phyloP scores from a whole-genome alignment of 2,329 filamentous ascomycete genomes.

The Fusarium coffeatum region DNA sequence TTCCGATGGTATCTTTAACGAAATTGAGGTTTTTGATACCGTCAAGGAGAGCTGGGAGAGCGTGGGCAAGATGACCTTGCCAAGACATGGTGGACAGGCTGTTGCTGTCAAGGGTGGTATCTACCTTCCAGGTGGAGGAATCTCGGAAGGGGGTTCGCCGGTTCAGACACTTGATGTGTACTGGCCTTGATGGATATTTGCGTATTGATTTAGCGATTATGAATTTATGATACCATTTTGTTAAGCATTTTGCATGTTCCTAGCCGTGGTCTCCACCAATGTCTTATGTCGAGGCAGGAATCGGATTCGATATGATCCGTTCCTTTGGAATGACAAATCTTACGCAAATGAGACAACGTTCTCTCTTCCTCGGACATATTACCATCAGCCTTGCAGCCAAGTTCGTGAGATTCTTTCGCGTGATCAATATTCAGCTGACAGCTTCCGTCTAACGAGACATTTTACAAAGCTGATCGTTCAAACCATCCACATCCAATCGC shows the following conservation, averaged over 20 bases:
- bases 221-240: slow-evolving; percentile 2
- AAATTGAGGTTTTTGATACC: slow-evolving; percentile 49
- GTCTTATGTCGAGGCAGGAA: neutral
- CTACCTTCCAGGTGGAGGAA: slow-evolving; percentile 53
- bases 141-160: slow-evolving; percentile 31
- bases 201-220: neutral
- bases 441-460: neutral
- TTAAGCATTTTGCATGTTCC: neutral
- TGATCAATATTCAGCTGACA: neutral
- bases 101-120: slow-evolving; percentile 45
- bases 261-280: accelerated
- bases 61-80: slow-evolving; percentile 47
- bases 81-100: slow-evolving; percentile 51
- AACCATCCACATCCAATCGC: neutral
- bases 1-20: slow-evolving; percentile 43
- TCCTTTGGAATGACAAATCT: neutral
- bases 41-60: slow-evolving; percentile 45
- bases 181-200: slow-evolving; percentile 6
- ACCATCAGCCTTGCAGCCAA: neutral
- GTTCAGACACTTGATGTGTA: slow-evolving; percentile 33
- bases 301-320: neutral
- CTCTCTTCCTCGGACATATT: neutral
- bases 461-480: neutral
- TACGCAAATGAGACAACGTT: neutral
- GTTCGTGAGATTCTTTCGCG: neutral